phyloP scores from a whole-genome alignment of 768 basidiomycete species.

The Artomyces pyxidatus region DNA sequence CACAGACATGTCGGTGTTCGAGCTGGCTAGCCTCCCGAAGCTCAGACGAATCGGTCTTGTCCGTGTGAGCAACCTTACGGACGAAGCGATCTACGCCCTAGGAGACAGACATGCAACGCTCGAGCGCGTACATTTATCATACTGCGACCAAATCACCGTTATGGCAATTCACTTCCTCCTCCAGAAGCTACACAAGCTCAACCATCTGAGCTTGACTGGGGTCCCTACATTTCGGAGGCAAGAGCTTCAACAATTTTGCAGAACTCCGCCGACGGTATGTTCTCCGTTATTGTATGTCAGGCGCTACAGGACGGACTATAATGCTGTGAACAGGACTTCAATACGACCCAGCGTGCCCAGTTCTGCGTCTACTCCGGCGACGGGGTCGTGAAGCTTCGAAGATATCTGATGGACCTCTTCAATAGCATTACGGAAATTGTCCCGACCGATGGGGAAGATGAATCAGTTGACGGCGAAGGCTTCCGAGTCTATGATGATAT shows the following conservation, averaged over 20 bases:
- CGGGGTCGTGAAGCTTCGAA: conserved; percentile 76
- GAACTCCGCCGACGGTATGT: conserved; percentile 76
- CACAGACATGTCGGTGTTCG: conserved; percentile 92
- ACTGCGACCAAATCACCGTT: conserved; percentile 93
- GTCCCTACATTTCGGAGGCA: conserved; percentile 81
- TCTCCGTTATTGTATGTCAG: background rate
- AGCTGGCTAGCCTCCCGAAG: conserved; percentile 80
- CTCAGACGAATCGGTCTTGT: conserved; percentile 93
- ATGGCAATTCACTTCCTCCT: conserved; percentile 87
- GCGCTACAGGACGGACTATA: background rate
- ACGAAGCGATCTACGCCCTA: conserved; percentile 85
- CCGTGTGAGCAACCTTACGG: conserved; percentile 86
- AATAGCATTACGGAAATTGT: conserved; percentile 65
- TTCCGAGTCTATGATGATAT: too few species aligned
- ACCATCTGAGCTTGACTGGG: conserved; percentile 96
- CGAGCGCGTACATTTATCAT: conserved; percentile 94
- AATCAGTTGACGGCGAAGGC: conserved; percentile 23
- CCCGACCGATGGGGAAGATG: conserved; percentile 24
- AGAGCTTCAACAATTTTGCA: conserved; percentile 85
- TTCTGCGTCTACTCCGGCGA: conserved; percentile 97
- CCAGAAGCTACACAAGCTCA: conserved; percentile 81
- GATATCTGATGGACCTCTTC: conserved; percentile 69
- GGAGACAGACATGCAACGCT: conserved; percentile 79
- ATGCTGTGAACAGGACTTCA: conserved; percentile 65
- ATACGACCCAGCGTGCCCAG: conserved; percentile 74